phyloP scores from a whole-genome alignment of 139 green algal genomes.

The Deuterostichococcus epilithicus region DNA sequence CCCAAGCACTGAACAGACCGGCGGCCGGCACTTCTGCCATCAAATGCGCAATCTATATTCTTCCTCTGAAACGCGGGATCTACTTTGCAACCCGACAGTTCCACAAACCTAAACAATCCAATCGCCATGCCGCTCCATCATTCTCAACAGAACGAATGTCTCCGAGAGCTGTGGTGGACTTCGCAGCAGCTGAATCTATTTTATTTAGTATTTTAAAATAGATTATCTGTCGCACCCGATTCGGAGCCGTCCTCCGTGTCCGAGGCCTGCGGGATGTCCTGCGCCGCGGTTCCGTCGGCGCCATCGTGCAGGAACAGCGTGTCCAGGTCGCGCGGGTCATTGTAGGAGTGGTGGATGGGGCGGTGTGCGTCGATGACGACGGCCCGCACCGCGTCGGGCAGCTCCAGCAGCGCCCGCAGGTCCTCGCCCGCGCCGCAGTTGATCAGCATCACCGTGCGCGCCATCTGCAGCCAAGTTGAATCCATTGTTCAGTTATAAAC shows the following conservation, averaged over 20 bases:
- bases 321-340: conserved; percentile 11
- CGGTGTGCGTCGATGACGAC: conserved; percentile 80
- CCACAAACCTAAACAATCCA: too few relatives aligned
- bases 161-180: too few relatives aligned
- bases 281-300: neutral
- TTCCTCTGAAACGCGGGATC: too few relatives aligned
- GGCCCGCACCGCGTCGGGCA: conserved; percentile 49
- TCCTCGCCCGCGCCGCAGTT: conserved; percentile 83
- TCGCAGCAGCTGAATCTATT: too few relatives aligned
- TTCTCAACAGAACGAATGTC: too few relatives aligned
- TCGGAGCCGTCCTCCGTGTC: neutral
- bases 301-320: conserved; percentile 31
- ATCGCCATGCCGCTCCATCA: too few relatives aligned
- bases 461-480: conserved; percentile 26
- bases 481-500: neutral
- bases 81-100: too few relatives aligned
- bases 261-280: conserved; percentile 7
- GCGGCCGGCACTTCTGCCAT: too few relatives aligned
- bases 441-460: conserved; percentile 71
- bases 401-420: conserved; percentile 33
- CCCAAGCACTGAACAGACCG: too few relatives aligned
- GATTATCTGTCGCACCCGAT: neutral
- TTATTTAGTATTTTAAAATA: too few relatives aligned
- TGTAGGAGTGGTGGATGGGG: conserved; percentile 38
- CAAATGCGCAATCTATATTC: too few relatives aligned